These are phyloP conservation scores for Phenoliferia sp. DNA, from an alignment of 1,284 basidiomycete genomes.

Conservation along the genomic window DNA sequence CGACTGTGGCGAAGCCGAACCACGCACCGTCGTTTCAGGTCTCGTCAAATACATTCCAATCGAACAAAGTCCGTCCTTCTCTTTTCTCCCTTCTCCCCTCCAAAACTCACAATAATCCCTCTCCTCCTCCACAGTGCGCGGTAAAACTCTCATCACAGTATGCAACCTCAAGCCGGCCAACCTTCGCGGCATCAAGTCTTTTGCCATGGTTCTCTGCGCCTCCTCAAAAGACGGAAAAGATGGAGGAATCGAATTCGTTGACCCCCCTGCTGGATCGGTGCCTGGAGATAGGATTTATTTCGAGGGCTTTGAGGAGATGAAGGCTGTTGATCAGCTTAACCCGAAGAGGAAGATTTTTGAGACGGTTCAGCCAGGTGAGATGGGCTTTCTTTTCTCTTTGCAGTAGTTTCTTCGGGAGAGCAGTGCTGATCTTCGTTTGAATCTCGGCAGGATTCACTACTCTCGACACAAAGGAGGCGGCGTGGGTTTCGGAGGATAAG, in stretches of 20 bases:
- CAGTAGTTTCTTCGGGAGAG: background rate
- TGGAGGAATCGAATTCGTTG: constrained; percentile 77
- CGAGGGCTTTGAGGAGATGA: constrained; percentile 56
- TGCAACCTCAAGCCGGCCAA: constrained; percentile 92
- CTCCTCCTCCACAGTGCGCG: constrained; percentile 55
- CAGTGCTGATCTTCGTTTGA: background rate
- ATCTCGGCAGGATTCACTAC: constrained; percentile 69
- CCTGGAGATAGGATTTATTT: constrained; percentile 91
- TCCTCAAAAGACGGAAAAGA: constrained; percentile 63
- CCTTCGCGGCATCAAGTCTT: constrained; percentile 94
- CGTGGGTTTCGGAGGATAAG: constrained; percentile 83
- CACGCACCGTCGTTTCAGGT: constrained; percentile 88
- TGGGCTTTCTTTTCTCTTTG: background rate
- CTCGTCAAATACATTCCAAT: constrained; percentile 91
- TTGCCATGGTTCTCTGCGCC: constrained; percentile 91
- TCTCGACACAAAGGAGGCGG: constrained; percentile 75
- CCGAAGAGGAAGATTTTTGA: constrained; percentile 98
- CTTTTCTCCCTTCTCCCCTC: background rate
- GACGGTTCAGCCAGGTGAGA: constrained; percentile 72
- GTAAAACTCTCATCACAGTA: constrained; percentile 77
- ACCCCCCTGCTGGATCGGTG: constrained; percentile 76
- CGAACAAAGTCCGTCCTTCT: constrained; percentile 52
- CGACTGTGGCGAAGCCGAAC: constrained; percentile 86
- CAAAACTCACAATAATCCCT: background rate
- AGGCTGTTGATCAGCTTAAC: constrained; percentile 60